phyloP scores from a whole-genome alignment of 176 grass and related monocot genomes.

The Cymbopogon citratus region DNA sequence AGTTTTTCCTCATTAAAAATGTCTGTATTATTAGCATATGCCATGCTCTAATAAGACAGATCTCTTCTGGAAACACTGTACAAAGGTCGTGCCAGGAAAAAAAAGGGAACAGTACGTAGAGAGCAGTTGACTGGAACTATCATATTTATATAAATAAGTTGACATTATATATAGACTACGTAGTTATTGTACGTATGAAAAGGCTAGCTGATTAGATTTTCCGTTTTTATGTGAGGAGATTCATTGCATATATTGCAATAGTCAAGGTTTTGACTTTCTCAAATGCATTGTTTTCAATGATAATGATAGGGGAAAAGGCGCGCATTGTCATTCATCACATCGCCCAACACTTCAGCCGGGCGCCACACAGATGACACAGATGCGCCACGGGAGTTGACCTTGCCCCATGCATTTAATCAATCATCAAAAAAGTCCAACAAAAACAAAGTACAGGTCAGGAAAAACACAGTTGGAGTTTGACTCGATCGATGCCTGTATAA shows the following conservation, averaged over 20 bases:
- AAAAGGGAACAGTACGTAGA: background rate
- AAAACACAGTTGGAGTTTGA: constrained; percentile 25
- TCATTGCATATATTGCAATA: background rate
- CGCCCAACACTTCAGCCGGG: background rate
- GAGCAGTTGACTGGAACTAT: constrained; percentile 7
- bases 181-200: background rate
- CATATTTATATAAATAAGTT: background rate
- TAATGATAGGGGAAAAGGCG: background rate
- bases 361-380: no score
- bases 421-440: constrained; percentile 1
- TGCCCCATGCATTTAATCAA: background rate
- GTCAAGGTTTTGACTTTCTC: background rate
- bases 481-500: background rate
- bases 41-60: no score
- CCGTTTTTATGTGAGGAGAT: background rate
- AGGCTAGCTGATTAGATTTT: background rate
- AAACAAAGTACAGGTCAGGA: constrained; percentile 26
- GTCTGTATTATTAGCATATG: background rate
- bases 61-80: background rate
- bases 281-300: constrained; percentile 5
- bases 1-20: background rate
- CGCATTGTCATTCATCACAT: background rate
- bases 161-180: background rate
- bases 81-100: background rate
- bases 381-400: constrained; percentile 28